phyloP scores from a whole-genome alignment of 371 early-diverging fungal species.

The Lichtheimia ornata region DNA sequence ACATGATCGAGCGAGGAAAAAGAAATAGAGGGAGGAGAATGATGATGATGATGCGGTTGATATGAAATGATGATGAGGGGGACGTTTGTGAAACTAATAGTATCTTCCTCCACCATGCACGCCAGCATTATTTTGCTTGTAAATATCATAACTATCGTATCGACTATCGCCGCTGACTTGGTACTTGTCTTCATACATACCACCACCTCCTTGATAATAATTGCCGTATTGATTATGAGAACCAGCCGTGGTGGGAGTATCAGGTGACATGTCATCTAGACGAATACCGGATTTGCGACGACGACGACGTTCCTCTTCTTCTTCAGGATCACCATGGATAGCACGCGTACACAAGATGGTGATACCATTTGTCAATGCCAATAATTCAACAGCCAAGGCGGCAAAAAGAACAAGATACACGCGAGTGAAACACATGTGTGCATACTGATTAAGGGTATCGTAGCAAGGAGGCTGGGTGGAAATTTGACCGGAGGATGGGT shows the following conservation, averaged over 20 bases:
- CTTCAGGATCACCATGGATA: conserved; percentile 28
- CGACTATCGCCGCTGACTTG: conserved; percentile 7
- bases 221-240: conserved; percentile 22
- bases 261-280: conserved; percentile 43
- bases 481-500: conserved; percentile 15
- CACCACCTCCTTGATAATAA: conserved; percentile 5
- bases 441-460: conserved; percentile 20
- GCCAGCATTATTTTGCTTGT: conserved; percentile 14
- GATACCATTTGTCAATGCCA: conserved; percentile 45
- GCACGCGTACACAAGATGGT: conserved; percentile 40
- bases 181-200: conserved; percentile 16
- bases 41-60: too few species aligned
- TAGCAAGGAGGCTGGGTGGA: conserved; percentile 31
- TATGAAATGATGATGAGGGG: too few species aligned
- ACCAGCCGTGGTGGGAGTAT: conserved; percentile 37
- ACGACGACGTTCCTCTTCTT: conserved; percentile 44
- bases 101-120: conserved; percentile 8
- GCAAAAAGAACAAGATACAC: conserved; percentile 43
- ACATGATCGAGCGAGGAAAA: too few species aligned
- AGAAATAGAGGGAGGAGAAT: too few species aligned
- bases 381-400: conserved; percentile 39
- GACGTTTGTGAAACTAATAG: conserved; percentile 4
- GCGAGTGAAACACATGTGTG: conserved; percentile 31
- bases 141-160: conserved; percentile 18
- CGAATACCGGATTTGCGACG: conserved; percentile 50